Evolutionary conservation across 805 yeast genomes (phyloP).

Genomic region (Candida awuae): DNA sequence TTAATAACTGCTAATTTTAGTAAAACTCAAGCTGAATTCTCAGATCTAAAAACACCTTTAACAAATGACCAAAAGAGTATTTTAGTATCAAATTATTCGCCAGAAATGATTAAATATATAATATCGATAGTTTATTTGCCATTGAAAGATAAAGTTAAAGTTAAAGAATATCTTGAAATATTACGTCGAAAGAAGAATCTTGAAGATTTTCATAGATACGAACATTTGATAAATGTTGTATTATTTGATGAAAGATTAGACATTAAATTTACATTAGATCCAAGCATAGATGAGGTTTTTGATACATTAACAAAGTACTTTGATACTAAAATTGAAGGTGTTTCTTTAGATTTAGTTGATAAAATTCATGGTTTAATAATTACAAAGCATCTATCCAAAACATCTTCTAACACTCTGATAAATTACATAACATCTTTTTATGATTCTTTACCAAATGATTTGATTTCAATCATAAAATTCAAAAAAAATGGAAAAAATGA

Average conservation of each 20-base stretch:
- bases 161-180: constrained; percentile 3
- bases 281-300: no score
- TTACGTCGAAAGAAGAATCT: not conserved
- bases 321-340: no score
- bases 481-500: no score
- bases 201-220: not conserved
- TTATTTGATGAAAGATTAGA: not conserved
- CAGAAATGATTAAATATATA: constrained; percentile 2
- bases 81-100: not conserved
- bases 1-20: not conserved
- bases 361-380: no score
- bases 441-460: no score
- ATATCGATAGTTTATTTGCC: not conserved
- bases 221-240: not conserved
- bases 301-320: no score
- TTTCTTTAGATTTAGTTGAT: no score
- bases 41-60: not conserved
- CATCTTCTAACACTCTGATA: no score
- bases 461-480: no score
- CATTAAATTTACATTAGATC: no score
- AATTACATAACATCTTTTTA: no score
- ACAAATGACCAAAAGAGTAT: not conserved
- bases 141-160: constrained; percentile 1
- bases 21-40: not conserved
- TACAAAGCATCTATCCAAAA: no score